Conservation (phyloP, 768 basidiomycete genomes). For the Hygrophorus russula region DNA sequence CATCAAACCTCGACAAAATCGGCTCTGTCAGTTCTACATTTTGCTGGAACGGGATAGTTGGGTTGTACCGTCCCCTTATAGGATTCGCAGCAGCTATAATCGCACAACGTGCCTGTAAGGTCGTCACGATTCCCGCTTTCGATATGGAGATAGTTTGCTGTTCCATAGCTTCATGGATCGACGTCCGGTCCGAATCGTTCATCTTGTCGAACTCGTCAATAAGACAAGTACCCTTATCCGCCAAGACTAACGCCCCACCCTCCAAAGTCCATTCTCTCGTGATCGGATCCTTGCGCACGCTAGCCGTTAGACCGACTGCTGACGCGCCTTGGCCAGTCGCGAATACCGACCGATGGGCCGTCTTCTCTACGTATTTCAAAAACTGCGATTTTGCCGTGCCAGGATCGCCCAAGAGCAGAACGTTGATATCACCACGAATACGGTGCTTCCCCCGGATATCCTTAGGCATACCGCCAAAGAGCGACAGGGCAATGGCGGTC, state of each 20-base stretch:
- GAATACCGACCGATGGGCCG: constrained; percentile 93
- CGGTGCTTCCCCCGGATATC: constrained; percentile 95
- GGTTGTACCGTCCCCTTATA: constrained; percentile 93
- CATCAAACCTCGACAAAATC: constrained; percentile 95
- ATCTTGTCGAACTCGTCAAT: constrained; percentile 99
- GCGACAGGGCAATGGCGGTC: constrained; percentile 88
- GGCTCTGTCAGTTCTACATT: constrained; percentile 99
- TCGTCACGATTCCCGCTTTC: constrained; percentile 98
- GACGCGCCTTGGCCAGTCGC: constrained; percentile 98
- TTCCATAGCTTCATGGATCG: constrained; percentile 99
- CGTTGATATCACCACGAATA: constrained; percentile 96
- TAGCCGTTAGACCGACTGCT: constrained; percentile 96
- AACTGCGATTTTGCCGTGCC: constrained; percentile 99
- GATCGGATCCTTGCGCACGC: constrained; percentile 96
- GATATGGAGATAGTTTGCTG: constrained; percentile 99
- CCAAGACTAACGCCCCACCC: constrained; percentile 95
- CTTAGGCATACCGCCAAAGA: constrained; percentile 91
- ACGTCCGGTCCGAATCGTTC: constrained; percentile 97
- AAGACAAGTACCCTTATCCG: constrained; percentile 94
- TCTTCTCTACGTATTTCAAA: constrained; percentile 98
- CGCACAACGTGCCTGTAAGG: constrained; percentile 92
- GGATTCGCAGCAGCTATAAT: constrained; percentile 98
- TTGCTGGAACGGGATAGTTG: constrained; percentile 95
- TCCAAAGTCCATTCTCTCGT: constrained; percentile 98
- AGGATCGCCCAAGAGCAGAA: constrained; percentile 92